Evolutionary conservation across 2,329 filamentous ascomycete genomes (phyloP).

Genomic region (Aureobasidium namibiae): DNA sequence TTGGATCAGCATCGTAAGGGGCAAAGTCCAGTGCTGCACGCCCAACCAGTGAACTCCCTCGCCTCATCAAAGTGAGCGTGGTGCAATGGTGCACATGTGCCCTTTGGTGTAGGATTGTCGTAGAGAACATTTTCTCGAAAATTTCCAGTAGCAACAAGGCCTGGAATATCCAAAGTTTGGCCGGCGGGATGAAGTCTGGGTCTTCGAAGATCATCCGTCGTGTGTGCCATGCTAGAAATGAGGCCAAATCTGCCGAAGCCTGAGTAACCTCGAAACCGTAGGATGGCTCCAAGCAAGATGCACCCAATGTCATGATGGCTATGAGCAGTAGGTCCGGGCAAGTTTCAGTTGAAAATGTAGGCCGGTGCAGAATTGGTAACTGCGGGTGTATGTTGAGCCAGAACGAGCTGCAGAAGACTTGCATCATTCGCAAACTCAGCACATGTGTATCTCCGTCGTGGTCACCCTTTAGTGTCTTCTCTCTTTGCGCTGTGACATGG

Average conservation of each 20-base stretch:
- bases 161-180: constrained; percentile 94
- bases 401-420: constrained; percentile 85
- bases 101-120: constrained; percentile 80
- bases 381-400: constrained; percentile 95
- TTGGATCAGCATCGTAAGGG: constrained; percentile 57
- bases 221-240: constrained; percentile 88
- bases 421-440: constrained; percentile 88
- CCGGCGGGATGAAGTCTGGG: constrained; percentile 77
- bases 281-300: constrained; percentile 76
- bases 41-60: constrained; percentile 83
- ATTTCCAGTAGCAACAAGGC: constrained; percentile 79
- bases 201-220: constrained; percentile 95
- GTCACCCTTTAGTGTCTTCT: constrained; percentile 56
- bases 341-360: constrained; percentile 82
- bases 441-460: constrained; percentile 53
- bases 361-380: constrained; percentile 86
- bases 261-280: constrained; percentile 67
- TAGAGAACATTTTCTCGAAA: constrained; percentile 98
- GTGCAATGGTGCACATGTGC: constrained; percentile 96
- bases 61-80: constrained; percentile 87
- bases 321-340: constrained; percentile 79
- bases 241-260: constrained; percentile 72
- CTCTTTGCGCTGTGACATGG: background rate
- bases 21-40: constrained; percentile 78
- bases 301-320: constrained; percentile 86